Percentiles rank a stretch among this genome's conserved stretches.
Conservation (phyloP, 2,329 filamentous ascomycete species). For the Fusarium sp. region DNA sequence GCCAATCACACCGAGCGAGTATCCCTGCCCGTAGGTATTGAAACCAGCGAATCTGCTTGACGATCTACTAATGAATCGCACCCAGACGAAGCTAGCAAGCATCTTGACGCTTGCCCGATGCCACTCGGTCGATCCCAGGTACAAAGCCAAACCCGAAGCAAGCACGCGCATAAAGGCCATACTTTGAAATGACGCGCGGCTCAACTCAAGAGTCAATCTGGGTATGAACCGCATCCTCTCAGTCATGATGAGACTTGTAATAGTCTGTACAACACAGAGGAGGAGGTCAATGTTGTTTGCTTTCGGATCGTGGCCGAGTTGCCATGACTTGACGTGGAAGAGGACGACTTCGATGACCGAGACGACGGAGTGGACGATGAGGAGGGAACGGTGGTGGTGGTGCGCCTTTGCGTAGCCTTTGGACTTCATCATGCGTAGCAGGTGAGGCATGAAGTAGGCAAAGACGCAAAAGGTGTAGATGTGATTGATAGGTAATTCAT, state of each 20-base stretch:
- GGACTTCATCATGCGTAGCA: not conserved
- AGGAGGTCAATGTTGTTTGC: not conserved
- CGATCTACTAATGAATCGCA: not conserved
- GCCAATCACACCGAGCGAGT: not conserved
- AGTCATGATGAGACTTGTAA: not conserved
- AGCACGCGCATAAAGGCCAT: conserved; percentile 1
- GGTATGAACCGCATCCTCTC: not conserved
- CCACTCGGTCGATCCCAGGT: not conserved
- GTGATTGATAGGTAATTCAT: not conserved
- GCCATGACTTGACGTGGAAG: not conserved
- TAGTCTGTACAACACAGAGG: not conserved
- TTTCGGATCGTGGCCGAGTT: not conserved
- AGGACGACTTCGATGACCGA: not conserved
- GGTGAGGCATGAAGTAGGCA: not conserved
- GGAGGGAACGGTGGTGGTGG: not conserved
- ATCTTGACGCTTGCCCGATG: conserved; percentile 4
- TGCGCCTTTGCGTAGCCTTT: not conserved
- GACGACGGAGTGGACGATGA: not conserved
- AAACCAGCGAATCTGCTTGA: not conserved
- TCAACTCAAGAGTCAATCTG: not conserved
- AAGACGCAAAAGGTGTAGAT: not conserved
- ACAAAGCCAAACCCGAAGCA: not conserved
- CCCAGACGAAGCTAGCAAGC: conserved; percentile 1
- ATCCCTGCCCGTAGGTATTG: not conserved
- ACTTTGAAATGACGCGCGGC: not conserved